Percentiles rank a stretch among this genome's conserved stretches.
These are phyloP conservation scores for Arachis hypogaea DNA, from an alignment of 306 rosid genomes.

Conservation along the genomic window DNA sequence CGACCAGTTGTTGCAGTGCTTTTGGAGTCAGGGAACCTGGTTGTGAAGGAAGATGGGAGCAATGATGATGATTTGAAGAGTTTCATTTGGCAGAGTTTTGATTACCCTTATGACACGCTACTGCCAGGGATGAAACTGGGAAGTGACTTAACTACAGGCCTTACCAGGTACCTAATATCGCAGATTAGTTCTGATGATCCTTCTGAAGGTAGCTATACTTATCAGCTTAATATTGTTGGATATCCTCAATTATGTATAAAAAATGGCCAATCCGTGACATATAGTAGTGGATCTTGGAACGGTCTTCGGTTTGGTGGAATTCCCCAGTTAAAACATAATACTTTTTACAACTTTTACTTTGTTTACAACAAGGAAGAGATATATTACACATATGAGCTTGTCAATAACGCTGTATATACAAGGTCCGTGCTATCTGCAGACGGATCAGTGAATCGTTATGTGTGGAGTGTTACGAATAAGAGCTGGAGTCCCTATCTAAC, in stretches of 20 bases:
- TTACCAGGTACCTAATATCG: too few relatives aligned
- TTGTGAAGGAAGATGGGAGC: too few relatives aligned
- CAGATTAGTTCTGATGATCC: constrained; percentile 32
- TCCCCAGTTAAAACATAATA: too few relatives aligned
- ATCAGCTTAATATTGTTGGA: constrained; percentile 5
- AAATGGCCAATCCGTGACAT: constrained; percentile 3
- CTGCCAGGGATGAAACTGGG: too few relatives aligned
- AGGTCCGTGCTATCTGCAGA: constrained; percentile 2
- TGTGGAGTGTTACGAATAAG: neutral
- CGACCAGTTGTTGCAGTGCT: too few relatives aligned
- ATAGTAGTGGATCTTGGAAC: constrained; percentile 29
- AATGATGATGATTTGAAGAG: too few relatives aligned
- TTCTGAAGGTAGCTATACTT: constrained; percentile 29
- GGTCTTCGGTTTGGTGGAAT: neutral
- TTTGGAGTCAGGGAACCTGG: too few relatives aligned
- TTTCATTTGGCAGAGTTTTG: too few relatives aligned
- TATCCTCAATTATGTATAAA: constrained; percentile 15
- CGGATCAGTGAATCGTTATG: neutral
- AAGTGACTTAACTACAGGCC: too few relatives aligned
- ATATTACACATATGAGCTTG: neutral
- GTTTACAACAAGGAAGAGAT: too few relatives aligned
- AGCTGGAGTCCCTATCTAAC: constrained; percentile 29
- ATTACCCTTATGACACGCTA: too few relatives aligned
- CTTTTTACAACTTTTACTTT: too few relatives aligned
- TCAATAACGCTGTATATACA: constrained; percentile 4